phyloP scores from a whole-genome alignment of 768 basidiomycete species.

The Termitomyces bulborhizus region DNA sequence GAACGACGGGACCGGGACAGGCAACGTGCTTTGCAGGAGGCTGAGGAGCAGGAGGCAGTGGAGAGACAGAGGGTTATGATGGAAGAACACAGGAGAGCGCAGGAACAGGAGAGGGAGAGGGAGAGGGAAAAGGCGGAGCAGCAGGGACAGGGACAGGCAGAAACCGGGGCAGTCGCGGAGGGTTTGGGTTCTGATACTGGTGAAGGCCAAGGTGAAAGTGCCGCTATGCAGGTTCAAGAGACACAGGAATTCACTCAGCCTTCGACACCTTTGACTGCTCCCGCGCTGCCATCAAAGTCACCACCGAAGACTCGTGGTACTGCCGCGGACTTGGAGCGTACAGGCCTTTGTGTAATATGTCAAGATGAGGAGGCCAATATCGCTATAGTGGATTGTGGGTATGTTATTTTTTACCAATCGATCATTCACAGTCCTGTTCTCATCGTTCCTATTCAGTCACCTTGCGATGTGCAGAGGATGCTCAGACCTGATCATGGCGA shows the following conservation, averaged over 20 bases:
- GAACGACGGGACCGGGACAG: constrained; percentile 14
- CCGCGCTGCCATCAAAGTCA: not conserved
- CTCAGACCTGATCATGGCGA: constrained; percentile 72
- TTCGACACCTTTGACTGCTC: constrained; percentile 15
- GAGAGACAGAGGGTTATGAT: constrained; percentile 23
- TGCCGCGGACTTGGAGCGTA: constrained; percentile 46
- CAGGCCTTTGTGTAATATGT: constrained; percentile 85
- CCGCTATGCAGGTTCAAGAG: not conserved
- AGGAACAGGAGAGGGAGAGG: constrained; percentile 22
- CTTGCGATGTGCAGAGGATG: constrained; percentile 73
- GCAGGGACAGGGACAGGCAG: constrained; percentile 11
- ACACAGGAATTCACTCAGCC: not conserved
- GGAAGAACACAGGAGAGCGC: constrained; percentile 18
- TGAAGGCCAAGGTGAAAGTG: constrained; percentile 8
- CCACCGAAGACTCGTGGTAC: constrained; percentile 30
- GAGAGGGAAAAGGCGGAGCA: constrained; percentile 13
- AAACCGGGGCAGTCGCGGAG: constrained; percentile 8
- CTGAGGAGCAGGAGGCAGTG: constrained; percentile 20
- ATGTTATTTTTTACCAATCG: constrained; percentile 20
- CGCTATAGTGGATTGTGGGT: constrained; percentile 94
- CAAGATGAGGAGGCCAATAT: constrained; percentile 94
- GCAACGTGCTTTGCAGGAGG: not conserved
- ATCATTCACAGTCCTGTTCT: not conserved
- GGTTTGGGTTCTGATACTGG: not conserved
- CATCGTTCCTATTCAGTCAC: constrained; percentile 35